phyloP scores from a whole-genome alignment of 2,329 filamentous ascomycete genomes.

The Fonsecaea nubica region DNA sequence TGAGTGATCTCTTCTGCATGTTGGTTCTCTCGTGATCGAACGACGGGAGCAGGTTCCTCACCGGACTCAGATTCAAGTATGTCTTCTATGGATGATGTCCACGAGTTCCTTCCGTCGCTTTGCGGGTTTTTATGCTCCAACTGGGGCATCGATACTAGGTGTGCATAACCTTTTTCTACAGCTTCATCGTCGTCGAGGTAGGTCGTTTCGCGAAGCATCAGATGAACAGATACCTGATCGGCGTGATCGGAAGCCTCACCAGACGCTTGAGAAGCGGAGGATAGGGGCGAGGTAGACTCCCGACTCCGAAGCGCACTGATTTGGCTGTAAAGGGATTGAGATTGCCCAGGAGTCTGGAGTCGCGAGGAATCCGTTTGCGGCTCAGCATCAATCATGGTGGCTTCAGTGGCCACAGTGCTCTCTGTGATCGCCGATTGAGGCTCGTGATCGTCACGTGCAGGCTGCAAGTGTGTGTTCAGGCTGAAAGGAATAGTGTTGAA shows the following conservation, averaged over 20 bases:
- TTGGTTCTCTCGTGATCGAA: background rate
- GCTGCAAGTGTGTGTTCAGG: slow-evolving; percentile 36
- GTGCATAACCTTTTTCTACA: slow-evolving; percentile 48
- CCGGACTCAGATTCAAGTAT: slow-evolving; percentile 21
- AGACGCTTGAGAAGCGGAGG: slow-evolving; percentile 43
- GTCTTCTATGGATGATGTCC: slow-evolving; percentile 39
- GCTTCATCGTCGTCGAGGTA: slow-evolving; percentile 48
- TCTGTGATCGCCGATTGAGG: slow-evolving; percentile 61
- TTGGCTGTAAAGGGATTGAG: slow-evolving; percentile 54
- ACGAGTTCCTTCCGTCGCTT: slow-evolving; percentile 34
- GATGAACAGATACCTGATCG: slow-evolving; percentile 62
- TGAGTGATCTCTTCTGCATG: slow-evolving; percentile 12
- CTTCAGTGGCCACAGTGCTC: slow-evolving; percentile 67
- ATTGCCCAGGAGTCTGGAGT: slow-evolving; percentile 46
- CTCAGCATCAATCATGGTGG: slow-evolving; percentile 70
- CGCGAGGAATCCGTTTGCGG: slow-evolving; percentile 65
- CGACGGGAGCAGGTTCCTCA: slow-evolving; percentile 1
- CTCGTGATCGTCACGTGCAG: slow-evolving; percentile 25
- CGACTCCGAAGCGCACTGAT: slow-evolving; percentile 58
- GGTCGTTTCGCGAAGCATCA: slow-evolving; percentile 59
- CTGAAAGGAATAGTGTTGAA: slow-evolving; percentile 31
- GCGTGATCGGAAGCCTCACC: slow-evolving; percentile 54
- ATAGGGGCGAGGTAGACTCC: slow-evolving; percentile 50
- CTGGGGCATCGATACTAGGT: slow-evolving; percentile 34
- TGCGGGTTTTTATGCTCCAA: slow-evolving; percentile 33